These are phyloP conservation scores for Fragilariopsis cylindrus DNA, from an alignment of 108 stramenopile genomes.

Conservation along the genomic window DNA sequence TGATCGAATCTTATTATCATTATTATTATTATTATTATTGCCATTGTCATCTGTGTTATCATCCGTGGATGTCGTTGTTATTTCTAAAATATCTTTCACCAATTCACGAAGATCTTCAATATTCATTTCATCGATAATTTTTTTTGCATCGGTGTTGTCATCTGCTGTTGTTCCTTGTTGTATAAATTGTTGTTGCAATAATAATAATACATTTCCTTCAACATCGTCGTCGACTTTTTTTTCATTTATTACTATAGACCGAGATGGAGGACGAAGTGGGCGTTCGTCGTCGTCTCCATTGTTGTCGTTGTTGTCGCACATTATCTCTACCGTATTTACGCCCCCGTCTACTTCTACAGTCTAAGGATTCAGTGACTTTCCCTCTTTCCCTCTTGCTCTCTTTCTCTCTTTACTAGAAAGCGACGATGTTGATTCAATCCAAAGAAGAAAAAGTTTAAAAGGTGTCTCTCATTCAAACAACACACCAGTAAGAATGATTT, in stretches of 20 bases:
- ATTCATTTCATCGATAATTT: neutral
- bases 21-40: no score
- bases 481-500: neutral
- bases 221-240: neutral
- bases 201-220: neutral
- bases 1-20: neutral
- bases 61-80: neutral
- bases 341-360: no score
- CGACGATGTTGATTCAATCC: neutral
- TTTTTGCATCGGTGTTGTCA: neutral
- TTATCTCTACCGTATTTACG: neutral
- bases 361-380: no score
- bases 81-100: neutral
- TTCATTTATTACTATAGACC: neutral
- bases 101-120: constrained; percentile 15
- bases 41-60: no score
- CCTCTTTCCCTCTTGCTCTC: neutral
- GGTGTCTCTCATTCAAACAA: neutral
- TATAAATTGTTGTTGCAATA: no score
- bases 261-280: neutral
- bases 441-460: neutral
- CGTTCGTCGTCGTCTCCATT: neutral
- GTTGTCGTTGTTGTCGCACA: neutral
- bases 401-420: neutral
- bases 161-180: no score